A percentile compares a stretch with the other conserved stretches of the same genome.
phyloP scores from a whole-genome alignment of 2,329 filamentous ascomycete species.

The Arthrobotrys entomopaga region DNA sequence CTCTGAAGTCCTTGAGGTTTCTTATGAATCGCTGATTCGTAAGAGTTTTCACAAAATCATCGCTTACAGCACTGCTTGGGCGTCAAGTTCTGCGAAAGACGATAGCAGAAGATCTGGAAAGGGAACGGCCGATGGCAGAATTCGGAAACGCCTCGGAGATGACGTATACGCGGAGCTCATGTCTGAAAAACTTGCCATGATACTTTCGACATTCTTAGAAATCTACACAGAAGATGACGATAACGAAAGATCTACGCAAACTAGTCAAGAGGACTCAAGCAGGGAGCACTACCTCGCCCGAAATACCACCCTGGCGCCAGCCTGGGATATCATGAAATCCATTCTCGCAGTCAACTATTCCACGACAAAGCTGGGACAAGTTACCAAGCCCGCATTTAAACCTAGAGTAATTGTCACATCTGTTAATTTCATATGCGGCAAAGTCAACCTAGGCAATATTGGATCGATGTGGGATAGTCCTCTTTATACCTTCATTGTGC shows the following conservation, averaged over 20 bases:
- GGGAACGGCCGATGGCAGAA: conserved; percentile 69
- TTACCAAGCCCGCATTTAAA: conserved; percentile 87
- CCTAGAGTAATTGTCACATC: conserved; percentile 79
- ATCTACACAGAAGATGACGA: conserved; percentile 66
- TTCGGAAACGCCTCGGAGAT: conserved; percentile 76
- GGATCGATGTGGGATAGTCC: conserved; percentile 71
- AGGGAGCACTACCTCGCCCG: conserved; percentile 48
- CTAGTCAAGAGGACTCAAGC: conserved; percentile 75
- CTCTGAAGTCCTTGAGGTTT: conserved; percentile 68
- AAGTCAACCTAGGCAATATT: conserved; percentile 50
- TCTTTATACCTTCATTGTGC: conserved; percentile 76
- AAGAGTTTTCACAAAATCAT: conserved; percentile 79
- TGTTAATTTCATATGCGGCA: conserved; percentile 78
- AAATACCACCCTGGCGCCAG: conserved; percentile 23
- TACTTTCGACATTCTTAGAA: conserved; percentile 79
- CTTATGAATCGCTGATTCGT: conserved; percentile 70
- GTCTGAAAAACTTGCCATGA: conserved; percentile 77
- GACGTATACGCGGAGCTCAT: conserved; percentile 73
- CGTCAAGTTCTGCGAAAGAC: conserved; percentile 61
- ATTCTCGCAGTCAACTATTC: conserved; percentile 78
- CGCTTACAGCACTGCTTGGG: conserved; percentile 84
- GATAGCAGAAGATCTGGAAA: conserved; percentile 59
- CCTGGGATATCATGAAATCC: conserved; percentile 72
- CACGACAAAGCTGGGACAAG: conserved; percentile 72
- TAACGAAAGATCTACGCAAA: conserved; percentile 60